A percentile compares a stretch with the other conserved stretches of the same genome.
phyloP scores from a whole-genome alignment of 176 grass and related monocot genomes.

The Aegilops bicornis region DNA sequence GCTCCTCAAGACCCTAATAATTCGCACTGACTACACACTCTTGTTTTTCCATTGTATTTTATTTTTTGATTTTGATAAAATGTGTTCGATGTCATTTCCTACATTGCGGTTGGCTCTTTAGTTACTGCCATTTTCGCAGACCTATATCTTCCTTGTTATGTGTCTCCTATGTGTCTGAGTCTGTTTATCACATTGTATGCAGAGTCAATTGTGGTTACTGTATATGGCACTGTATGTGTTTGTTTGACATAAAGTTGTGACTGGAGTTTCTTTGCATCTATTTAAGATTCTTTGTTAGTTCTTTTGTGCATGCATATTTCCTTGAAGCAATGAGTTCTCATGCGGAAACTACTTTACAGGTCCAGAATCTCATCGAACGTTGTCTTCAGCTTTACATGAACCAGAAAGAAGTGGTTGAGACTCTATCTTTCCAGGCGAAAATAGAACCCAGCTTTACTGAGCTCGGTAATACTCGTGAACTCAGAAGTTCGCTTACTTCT shows the following conservation, averaged over 20 bases:
- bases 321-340: conserved; percentile 21
- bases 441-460: conserved; percentile 99
- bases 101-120: not conserved
- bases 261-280: not conserved
- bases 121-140: not conserved
- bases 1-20: not conserved
- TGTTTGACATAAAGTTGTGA: not conserved
- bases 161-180: not conserved
- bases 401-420: conserved; percentile 93
- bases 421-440: conserved; percentile 77
- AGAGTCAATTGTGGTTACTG: not conserved
- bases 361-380: conserved; percentile 96
- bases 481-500: not conserved
- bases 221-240: not conserved
- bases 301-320: conserved; percentile 2
- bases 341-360: conserved; percentile 57
- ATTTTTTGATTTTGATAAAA: not conserved
- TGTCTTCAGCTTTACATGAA: conserved; percentile 99
- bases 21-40: not conserved
- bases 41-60: not conserved
- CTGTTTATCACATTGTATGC: not conserved
- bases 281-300: not conserved
- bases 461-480: conserved; percentile 68
- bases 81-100: not conserved
- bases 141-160: not conserved